phyloP scores from a whole-genome alignment of 257 asterid genomes.

The Ocimum tenuiflorum region DNA sequence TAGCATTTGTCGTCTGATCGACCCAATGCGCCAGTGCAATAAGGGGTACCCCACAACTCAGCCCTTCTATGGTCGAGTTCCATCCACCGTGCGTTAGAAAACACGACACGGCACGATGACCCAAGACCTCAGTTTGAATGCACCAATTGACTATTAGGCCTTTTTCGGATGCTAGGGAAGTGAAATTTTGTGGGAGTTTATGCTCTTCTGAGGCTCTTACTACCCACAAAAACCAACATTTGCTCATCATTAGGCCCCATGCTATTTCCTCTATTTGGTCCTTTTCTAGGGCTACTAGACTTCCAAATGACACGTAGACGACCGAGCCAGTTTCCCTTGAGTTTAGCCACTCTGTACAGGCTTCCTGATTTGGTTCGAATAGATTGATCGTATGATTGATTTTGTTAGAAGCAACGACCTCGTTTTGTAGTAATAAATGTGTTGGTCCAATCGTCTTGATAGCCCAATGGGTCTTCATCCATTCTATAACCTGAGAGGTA shows the following conservation, averaged over 20 bases:
- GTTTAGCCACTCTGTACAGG: conserved; percentile 31
- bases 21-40: too few relatives aligned
- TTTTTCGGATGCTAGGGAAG: not conserved
- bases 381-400: conserved; percentile 13
- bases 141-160: conserved; percentile 39
- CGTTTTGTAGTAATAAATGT: not conserved
- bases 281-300: not conserved
- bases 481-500: conserved; percentile 22
- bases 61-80: too few relatives aligned
- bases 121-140: conserved; percentile 28
- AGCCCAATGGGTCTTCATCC: conserved; percentile 25
- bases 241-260: conserved; percentile 21
- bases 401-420: not conserved
- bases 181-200: conserved; percentile 26
- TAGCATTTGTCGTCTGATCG: too few relatives aligned
- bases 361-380: conserved; percentile 19
- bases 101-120: conserved; percentile 31
- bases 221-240: conserved; percentile 27
- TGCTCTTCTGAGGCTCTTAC: conserved; percentile 26
- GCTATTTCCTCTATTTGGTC: conserved; percentile 36
- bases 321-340: conserved; percentile 4
- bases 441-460: conserved; percentile 23
- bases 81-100: conserved; percentile 4
- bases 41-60: too few relatives aligned
- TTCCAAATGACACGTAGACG: conserved; percentile 12